Base-by-base conservation (phyloP, 257 asterid genomes). In the Eustoma russellianum region DNA sequence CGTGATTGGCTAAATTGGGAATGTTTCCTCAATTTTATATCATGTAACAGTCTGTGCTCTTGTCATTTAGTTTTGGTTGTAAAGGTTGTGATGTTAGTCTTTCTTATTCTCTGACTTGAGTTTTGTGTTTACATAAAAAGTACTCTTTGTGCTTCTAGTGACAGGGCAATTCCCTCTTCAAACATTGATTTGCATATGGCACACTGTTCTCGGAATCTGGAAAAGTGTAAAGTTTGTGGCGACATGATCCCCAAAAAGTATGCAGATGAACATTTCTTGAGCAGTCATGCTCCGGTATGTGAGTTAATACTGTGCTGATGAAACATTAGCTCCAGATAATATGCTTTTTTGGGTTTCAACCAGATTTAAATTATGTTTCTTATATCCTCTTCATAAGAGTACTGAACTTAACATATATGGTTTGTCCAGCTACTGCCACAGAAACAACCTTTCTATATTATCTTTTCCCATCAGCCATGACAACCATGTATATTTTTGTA, bases 251-350 rank as follows among this genome's bases (percentile, higher is more conserved):
- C 97, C 46, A 78, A 59, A 49, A 83, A 74, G 60, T 71, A 62
- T 47, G 80, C 85, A 0, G 95, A 92, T 74, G 95, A 92, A 69
- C 98, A 92, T 72, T 92, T 72, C 77, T 70, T 92, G 55, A 73
- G 81, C 82, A 88, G 86, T 69, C 98, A 92, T 76, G 98, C 97
- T 46, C 98, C 86, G 77, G 98, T 92, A 80, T 18, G 78, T 53
- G 52, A 5, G 28, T 45, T 38, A 24, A 24, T 24, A 24, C 30
- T 24, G 30, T 24, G 30, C 30, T 24, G 30, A 24, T 24, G 30
- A 24, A 24, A 24, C 30, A 24, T 2, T 24, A 24, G 30, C 30
- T 24, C 30, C 30, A 24, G 30, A 24, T 24, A 24, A 24, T 24
- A 24, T 24, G 30, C 30, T 24, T 24, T 24, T 24, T 24, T 2